Conservation (phyloP, 495 filamentous ascomycete genomes). For the Penicillium atrosanguineum region DNA sequence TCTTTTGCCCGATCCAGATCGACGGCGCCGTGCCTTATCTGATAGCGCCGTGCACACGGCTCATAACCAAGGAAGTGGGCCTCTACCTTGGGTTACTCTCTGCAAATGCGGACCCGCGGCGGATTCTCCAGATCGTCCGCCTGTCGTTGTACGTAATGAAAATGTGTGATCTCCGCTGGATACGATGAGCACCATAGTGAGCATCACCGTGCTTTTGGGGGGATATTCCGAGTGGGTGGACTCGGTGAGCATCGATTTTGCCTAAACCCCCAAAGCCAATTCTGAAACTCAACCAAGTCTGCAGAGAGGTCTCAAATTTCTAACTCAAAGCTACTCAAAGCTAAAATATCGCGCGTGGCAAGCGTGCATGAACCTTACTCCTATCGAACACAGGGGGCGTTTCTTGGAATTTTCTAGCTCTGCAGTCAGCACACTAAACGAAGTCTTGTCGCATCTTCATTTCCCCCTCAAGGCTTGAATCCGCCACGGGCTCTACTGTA, state of each 20-base stretch:
- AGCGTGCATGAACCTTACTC: not conserved
- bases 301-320: not conserved
- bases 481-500: not conserved
- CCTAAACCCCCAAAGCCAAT: not conserved
- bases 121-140: not conserved
- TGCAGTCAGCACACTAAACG: not conserved
- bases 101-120: not conserved
- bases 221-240: not conserved
- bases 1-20: conserved; percentile 15
- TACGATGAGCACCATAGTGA: not conserved
- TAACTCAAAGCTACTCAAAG: not conserved
- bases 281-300: not conserved
- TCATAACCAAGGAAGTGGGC: conserved; percentile 20
- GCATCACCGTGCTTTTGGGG: not conserved
- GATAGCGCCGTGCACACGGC: conserved; percentile 16
- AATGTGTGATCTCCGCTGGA: not conserved
- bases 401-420: not conserved
- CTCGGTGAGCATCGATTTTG: not conserved
- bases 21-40: conserved; percentile 19
- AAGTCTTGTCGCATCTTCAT: not conserved
- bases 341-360: not conserved
- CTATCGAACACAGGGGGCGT: not conserved
- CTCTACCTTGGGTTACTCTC: not conserved
- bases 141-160: conserved; percentile 12
- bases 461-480: not conserved